Base-by-base conservation (phyloP, 495 filamentous ascomycete genomes). In the Melanomma pulvis-pyrius region DNA sequence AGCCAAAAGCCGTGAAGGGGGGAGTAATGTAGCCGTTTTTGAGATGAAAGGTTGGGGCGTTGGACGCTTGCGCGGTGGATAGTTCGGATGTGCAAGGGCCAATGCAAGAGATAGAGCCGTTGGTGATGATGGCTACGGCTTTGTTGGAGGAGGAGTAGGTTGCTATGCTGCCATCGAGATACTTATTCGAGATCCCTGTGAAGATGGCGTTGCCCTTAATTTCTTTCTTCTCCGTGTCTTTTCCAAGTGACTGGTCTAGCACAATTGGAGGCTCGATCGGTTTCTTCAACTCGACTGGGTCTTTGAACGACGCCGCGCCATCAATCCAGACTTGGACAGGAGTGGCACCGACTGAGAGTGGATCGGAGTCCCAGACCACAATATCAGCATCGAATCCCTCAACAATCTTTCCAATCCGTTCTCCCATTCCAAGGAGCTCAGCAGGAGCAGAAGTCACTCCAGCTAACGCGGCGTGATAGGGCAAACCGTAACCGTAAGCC, bases 281-380 rank as follows among this genome's bases (percentile, higher is more conserved):
- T 36, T 67, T 69, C 49, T 64, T 60, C 15, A 70, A 44, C 46
- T 69, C 60, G 2, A 73, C 70, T 6, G 72, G 67, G 52, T 71
- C 64, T 36, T 73, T 55, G 36, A 69, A 74, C 39, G 71, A 44
- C 46, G 68, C 8, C 13, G 76, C 83, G 6, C 87, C 86, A 69
- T 89, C 87, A 63, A 89, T 86, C 80, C 82, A 89, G 1, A 89
- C 84, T 61, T 88, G 84, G 0, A 83, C 73, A 0, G 87, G 84
- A 5, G 86, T 77, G 0, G 86, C 86, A 11, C 87, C 87, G 0
- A 84, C 79, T 44, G 79, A 80, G 5, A 89, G 74, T 29, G 87
- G 87, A 70, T 89, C 84, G 50, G 80, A 83, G 68, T 88, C 86
- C 86, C 86, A 89, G 9, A 88, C 80, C 1, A 87, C 87, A 22